Percentiles rank a stretch among this genome's conserved stretches.
Evolutionary conservation across 164 flowering plant species (phyloP).

Genomic region (Vitis riparia): DNA sequence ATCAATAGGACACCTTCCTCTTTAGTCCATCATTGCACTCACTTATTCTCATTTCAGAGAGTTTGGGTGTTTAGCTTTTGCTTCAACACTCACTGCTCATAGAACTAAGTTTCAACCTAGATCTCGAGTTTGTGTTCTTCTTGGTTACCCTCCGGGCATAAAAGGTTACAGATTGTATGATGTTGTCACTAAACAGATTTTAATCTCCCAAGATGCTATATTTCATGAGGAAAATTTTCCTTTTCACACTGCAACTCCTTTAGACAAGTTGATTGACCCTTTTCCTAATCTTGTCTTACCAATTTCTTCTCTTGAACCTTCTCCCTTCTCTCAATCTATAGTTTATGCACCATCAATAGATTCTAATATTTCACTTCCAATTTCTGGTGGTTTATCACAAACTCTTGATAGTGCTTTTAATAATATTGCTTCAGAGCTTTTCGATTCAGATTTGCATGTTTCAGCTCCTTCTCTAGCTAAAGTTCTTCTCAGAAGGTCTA

Average conservation of each 20-base stretch:
- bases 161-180: slow-evolving; percentile 5
- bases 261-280: background rate
- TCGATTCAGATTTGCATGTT: background rate
- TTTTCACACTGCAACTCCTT: background rate
- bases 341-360: background rate
- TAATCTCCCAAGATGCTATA: background rate
- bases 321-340: background rate
- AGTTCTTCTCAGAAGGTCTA: background rate
- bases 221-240: background rate
- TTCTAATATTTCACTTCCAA: background rate
- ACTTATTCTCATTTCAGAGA: background rate
- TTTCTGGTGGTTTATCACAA: slow-evolving; percentile 1
- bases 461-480: background rate
- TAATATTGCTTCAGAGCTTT: background rate
- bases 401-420: background rate
- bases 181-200: background rate
- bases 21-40: background rate
- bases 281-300: background rate
- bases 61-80: background rate
- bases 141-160: background rate
- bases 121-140: background rate
- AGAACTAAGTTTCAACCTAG: background rate
- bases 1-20: background rate
- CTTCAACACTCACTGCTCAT: background rate
- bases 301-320: background rate